Percentiles rank a stretch among this genome's conserved stretches.
These are phyloP conservation scores for Ascocoryne sarcoides DNA, from an alignment of 2,329 filamentous ascomycete genomes.

Conservation along the genomic window DNA sequence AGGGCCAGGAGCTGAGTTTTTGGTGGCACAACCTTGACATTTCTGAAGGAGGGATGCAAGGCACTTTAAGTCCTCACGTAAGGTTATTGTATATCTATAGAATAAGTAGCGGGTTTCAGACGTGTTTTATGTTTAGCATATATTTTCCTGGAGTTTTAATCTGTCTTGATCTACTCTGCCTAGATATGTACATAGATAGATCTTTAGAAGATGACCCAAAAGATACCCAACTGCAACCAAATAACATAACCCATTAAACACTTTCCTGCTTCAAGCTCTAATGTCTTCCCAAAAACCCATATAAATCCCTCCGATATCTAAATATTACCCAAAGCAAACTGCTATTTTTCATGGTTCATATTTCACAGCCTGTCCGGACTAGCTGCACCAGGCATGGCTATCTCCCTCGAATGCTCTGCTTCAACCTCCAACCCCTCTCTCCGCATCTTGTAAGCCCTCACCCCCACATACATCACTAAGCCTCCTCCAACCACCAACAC, in stretches of 20 bases:
- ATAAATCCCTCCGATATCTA: slow-evolving; percentile 11
- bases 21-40: no score
- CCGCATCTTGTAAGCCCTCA: slow-evolving; percentile 29
- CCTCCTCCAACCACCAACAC: slow-evolving; percentile 55
- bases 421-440: slow-evolving; percentile 34
- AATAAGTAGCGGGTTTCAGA: no score
- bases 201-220: not conserved
- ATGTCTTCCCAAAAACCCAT: not conserved
- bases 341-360: not conserved
- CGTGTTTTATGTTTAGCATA: not conserved
- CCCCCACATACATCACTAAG: slow-evolving; percentile 58
- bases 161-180: not conserved
- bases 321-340: not conserved
- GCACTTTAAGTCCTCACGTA: no score
- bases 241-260: not conserved
- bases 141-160: not conserved
- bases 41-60: no score
- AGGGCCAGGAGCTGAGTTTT: no score
- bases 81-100: no score
- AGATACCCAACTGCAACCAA: not conserved
- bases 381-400: slow-evolving; percentile 24
- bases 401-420: slow-evolving; percentile 34
- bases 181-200: not conserved
- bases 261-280: not conserved
- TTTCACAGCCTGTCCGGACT: slow-evolving; percentile 18